These are phyloP conservation scores for Sarcodon aspratus DNA, from an alignment of 768 basidiomycete species.

Conservation along the genomic window DNA sequence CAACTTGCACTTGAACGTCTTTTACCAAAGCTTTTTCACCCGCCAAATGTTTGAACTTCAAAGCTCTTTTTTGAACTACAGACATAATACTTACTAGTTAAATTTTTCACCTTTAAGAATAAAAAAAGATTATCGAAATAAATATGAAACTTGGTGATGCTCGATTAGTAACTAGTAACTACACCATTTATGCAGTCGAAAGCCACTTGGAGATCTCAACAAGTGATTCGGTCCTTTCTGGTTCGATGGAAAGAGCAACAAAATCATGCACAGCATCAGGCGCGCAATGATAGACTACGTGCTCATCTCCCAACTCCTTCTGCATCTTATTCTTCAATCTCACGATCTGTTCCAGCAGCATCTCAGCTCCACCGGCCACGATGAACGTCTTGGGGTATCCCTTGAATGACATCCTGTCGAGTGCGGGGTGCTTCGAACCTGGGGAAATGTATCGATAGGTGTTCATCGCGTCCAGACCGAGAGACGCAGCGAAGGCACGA, in stretches of 20 bases:
- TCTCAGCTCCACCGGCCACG: conserved; percentile 43
- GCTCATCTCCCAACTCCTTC: conserved; percentile 34
- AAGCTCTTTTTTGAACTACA: too few relatives aligned
- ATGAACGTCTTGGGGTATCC: conserved; percentile 55
- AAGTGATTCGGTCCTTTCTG: conserved; percentile 15
- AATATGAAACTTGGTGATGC: too few relatives aligned
- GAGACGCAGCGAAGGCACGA: conserved; percentile 33
- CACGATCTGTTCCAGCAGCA: conserved; percentile 38
- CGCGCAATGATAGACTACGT: conserved; percentile 34
- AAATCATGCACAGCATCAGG: conserved; percentile 32
- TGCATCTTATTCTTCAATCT: conserved; percentile 37
- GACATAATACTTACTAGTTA: too few relatives aligned
- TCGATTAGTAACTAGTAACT: too few relatives aligned
- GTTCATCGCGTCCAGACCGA: conserved; percentile 32
- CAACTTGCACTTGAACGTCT: too few relatives aligned
- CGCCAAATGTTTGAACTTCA: too few relatives aligned
- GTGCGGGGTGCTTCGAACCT: conserved; percentile 27
- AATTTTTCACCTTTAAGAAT: too few relatives aligned
- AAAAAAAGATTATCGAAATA: too few relatives aligned
- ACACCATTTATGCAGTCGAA: not conserved
- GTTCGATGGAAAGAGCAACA: conserved; percentile 10
- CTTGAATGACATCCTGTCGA: conserved; percentile 29
- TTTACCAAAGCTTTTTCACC: too few relatives aligned
- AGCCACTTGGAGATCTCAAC: conserved; percentile 9
- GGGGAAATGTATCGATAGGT: conserved; percentile 50